Evolutionary conservation across 306 rosid genomes (phyloP).

Genomic region (Quercus parvula): DNA sequence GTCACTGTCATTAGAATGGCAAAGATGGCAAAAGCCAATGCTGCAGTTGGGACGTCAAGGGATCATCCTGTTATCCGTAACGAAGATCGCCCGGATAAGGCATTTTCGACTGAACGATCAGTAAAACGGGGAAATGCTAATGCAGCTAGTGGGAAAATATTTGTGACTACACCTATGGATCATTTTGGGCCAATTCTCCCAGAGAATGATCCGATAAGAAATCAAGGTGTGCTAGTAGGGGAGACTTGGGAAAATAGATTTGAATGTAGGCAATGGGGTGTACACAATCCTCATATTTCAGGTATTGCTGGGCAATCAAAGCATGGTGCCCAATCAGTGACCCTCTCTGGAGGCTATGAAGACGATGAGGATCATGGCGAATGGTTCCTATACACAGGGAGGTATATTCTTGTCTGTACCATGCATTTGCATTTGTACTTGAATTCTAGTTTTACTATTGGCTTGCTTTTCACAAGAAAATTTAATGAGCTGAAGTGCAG

Average conservation of each 20-base stretch:
- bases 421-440: background rate
- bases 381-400: constrained; percentile 87
- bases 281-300: constrained; percentile 67
- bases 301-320: constrained; percentile 75
- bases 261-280: constrained; percentile 80
- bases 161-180: constrained; percentile 50
- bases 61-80: constrained; percentile 38
- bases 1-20: constrained; percentile 66
- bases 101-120: constrained; percentile 54
- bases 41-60: constrained; percentile 15
- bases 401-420: constrained; percentile 27
- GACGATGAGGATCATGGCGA: constrained; percentile 91
- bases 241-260: constrained; percentile 55
- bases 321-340: constrained; percentile 74
- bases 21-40: constrained; percentile 23
- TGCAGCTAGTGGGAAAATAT: constrained; percentile 62
- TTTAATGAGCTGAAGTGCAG: background rate
- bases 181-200: constrained; percentile 66
- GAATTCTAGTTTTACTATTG: background rate
- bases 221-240: constrained; percentile 60
- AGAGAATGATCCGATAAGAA: constrained; percentile 50
- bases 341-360: constrained; percentile 61
- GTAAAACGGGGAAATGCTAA: constrained; percentile 48
- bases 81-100: constrained; percentile 58
- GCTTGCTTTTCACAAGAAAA: background rate